Evolutionary conservation across 305 asterid species (phyloP).

Genomic region (Fraxinus nigra): DNA sequence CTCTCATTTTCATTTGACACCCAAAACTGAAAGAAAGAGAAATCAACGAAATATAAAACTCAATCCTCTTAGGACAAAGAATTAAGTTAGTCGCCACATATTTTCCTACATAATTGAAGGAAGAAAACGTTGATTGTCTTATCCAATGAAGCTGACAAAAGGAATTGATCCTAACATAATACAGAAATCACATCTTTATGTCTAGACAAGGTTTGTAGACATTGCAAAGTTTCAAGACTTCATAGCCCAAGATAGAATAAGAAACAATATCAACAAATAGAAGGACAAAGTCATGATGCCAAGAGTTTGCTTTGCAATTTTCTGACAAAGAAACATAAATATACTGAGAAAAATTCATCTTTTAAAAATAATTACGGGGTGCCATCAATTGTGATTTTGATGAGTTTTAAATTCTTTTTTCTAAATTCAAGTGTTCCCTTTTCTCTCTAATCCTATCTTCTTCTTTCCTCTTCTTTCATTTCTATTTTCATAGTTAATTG

Average conservation of each 20-base stretch:
- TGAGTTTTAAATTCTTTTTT: too few species aligned
- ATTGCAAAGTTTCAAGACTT: slow-evolving; percentile 84
- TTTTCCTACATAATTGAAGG: not conserved
- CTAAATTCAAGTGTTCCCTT: too few species aligned
- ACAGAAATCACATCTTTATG: slow-evolving; percentile 85
- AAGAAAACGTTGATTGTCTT: slow-evolving; percentile 65
- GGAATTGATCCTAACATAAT: slow-evolving; percentile 95
- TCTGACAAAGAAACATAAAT: not conserved
- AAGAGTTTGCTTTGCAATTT: not conserved
- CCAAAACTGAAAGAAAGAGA: slow-evolving; percentile 55
- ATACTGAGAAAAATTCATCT: slow-evolving; percentile 7
- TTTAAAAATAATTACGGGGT: not conserved
- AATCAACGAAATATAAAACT: not conserved
- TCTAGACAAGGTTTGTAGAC: slow-evolving; percentile 66
- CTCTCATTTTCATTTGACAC: slow-evolving; percentile 68
- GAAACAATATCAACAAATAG: not conserved
- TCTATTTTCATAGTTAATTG: too few species aligned
- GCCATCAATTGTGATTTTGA: too few species aligned
- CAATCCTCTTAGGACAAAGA: not conserved
- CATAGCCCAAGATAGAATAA: slow-evolving; percentile 50
- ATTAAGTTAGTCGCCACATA: not conserved
- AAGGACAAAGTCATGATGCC: not conserved
- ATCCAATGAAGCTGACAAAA: slow-evolving; percentile 85
- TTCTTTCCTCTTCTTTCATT: too few species aligned
- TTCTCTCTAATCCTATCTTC: too few species aligned